Conservation (phyloP, 371 early-diverging fungal species). For the Choanephora cucurbitarum region DNA sequence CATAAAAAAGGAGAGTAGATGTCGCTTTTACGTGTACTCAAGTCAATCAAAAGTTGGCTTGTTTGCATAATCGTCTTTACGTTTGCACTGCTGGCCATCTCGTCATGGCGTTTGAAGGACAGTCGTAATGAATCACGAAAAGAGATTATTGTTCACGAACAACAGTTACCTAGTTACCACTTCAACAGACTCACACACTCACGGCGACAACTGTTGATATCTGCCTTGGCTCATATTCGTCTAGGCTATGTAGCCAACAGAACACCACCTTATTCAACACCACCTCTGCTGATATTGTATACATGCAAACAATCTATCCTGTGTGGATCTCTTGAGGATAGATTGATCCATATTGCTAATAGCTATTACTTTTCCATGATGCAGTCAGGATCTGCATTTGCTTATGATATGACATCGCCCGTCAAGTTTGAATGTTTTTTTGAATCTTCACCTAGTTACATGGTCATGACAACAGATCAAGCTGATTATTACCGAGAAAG, state of each 20-base stretch:
- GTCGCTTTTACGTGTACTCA: background rate
- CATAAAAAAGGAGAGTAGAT: background rate
- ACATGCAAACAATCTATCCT: conserved; percentile 17
- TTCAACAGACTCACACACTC: conserved; percentile 12
- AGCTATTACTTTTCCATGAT: conserved; percentile 45
- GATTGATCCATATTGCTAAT: conserved; percentile 31
- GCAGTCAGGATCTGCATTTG: conserved; percentile 44
- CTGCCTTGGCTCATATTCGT: conserved; percentile 44
- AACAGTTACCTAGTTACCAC: background rate
- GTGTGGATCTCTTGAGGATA: conserved; percentile 37
- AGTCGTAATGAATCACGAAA: background rate
- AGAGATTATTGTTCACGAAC: background rate
- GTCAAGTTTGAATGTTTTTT: conserved; percentile 41
- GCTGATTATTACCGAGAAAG: conserved; percentile 30
- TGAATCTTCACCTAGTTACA: conserved; percentile 30
- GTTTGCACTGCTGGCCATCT: background rate
- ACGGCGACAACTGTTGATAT: conserved; percentile 17
- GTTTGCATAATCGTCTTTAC: background rate
- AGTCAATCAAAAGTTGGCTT: background rate
- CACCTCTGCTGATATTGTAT: conserved; percentile 39
- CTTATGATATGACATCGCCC: conserved; percentile 36
- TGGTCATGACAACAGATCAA: conserved; percentile 36
- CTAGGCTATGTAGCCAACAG: conserved; percentile 45
- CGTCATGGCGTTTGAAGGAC: background rate
- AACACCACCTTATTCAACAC: conserved; percentile 45